A percentile compares a stretch with the other conserved stretches of the same genome.
Conservation (phyloP, 108 stramenopile species). For the Nannochloropsis oceanica region DNA sequence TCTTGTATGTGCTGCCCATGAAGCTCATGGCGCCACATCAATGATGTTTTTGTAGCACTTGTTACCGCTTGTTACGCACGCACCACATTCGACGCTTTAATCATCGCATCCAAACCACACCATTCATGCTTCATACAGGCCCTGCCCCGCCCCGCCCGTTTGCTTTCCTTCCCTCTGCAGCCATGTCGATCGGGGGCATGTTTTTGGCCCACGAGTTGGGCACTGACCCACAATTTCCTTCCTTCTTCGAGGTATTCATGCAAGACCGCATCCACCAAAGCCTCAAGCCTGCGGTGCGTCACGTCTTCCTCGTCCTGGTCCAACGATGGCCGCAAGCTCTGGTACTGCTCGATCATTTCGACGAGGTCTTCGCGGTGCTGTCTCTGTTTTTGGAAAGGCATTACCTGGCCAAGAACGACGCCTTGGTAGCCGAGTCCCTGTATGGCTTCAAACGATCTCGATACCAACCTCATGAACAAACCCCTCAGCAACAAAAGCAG, state of each 20-base stretch:
- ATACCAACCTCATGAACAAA: not conserved
- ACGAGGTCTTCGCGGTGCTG: constrained; percentile 5
- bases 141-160: too few species aligned
- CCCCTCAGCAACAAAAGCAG: too few species aligned
- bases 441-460: constrained; percentile 23
- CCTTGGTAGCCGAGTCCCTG: constrained; percentile 14
- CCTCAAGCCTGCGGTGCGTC: constrained; percentile 20
- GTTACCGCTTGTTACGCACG: too few species aligned
- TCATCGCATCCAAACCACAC: too few species aligned
- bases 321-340: not conserved
- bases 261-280: constrained; percentile 15
- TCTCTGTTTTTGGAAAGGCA: constrained; percentile 6
- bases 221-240: constrained; percentile 8
- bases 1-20: too few species aligned
- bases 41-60: too few species aligned
- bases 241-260: constrained; percentile 30
- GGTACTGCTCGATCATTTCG: constrained; percentile 1
- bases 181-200: not conserved
- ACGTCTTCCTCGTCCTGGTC: not conserved
- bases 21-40: too few species aligned
- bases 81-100: too few species aligned
- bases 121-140: too few species aligned
- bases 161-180: not conserved
- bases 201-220: constrained; percentile 15
- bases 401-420: constrained; percentile 12